A percentile compares a stretch with the other conserved stretches of the same genome.
Conservation (phyloP, 2,329 filamentous ascomycete species). For the Fusarium buxicola region DNA sequence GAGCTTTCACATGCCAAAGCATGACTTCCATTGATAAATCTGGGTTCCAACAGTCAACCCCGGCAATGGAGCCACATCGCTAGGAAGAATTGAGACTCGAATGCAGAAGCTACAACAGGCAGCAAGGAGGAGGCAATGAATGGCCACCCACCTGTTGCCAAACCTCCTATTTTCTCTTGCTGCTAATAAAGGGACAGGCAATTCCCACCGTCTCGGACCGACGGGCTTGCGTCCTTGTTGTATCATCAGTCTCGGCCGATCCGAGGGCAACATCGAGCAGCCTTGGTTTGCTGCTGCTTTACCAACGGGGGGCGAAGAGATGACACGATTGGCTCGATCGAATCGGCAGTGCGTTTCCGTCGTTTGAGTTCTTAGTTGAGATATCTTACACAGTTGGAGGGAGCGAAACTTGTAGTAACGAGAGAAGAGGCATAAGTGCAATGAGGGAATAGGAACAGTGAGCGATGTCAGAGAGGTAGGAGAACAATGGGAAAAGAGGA, state of each 20-base stretch:
- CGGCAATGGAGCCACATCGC: constrained; percentile 18
- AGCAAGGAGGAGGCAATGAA: constrained; percentile 13
- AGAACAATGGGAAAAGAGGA: neutral
- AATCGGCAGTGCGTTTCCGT: constrained; percentile 6
- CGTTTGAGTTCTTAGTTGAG: constrained; percentile 5
- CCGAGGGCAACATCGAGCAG: constrained; percentile 10
- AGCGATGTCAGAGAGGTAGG: no score
- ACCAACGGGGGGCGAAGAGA: neutral
- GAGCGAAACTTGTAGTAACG: constrained; percentile 1
- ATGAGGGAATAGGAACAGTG: neutral
- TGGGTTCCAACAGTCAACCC: constrained; percentile 11
- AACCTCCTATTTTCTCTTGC: constrained; percentile 25
- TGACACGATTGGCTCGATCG: constrained; percentile 21
- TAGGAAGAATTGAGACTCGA: constrained; percentile 35
- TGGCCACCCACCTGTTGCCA: constrained; percentile 16
- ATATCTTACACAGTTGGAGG: constrained; percentile 10
- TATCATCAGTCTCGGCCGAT: constrained; percentile 16
- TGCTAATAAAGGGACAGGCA: constrained; percentile 11
- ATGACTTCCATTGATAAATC: constrained; percentile 15
- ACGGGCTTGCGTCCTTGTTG: constrained; percentile 1
- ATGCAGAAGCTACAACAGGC: constrained; percentile 37
- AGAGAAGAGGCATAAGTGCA: neutral
- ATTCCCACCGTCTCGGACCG: constrained; percentile 5
- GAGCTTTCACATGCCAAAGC: constrained; percentile 40
- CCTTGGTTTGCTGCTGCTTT: neutral